phyloP scores from a whole-genome alignment of 2,329 filamentous ascomycete genomes.

The Phialophora tarda region DNA sequence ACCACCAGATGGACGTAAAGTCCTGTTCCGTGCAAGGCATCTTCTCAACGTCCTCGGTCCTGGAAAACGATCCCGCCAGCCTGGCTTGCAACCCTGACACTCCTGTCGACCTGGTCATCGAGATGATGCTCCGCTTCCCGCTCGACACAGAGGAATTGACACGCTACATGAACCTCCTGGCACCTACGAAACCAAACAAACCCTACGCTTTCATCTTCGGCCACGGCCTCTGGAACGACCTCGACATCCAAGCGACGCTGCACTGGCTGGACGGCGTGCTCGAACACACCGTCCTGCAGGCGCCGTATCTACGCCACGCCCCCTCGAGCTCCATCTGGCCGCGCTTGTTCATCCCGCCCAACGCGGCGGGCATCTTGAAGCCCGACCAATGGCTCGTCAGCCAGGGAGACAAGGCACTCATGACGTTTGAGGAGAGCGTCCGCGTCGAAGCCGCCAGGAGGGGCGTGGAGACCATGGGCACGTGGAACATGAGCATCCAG shows the following conservation, averaged over 20 bases:
- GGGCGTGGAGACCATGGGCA: slow-evolving; percentile 55
- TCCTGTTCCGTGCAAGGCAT: slow-evolving; percentile 58
- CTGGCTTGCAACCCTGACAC: slow-evolving; percentile 47
- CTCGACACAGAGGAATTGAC: slow-evolving; percentile 50
- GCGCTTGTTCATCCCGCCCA: slow-evolving; percentile 52
- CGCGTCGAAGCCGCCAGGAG: slow-evolving; percentile 44
- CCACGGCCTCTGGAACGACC: slow-evolving; percentile 57
- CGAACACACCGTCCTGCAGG: slow-evolving; percentile 84
- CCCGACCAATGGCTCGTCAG: slow-evolving; percentile 54
- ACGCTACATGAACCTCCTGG: slow-evolving; percentile 48
- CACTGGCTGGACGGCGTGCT: slow-evolving; percentile 75
- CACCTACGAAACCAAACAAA: slow-evolving; percentile 42
- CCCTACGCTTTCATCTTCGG: slow-evolving; percentile 55
- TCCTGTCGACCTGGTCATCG: slow-evolving; percentile 50
- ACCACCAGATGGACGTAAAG: slow-evolving; percentile 57
- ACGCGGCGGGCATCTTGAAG: slow-evolving; percentile 55
- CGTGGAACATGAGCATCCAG: slow-evolving; percentile 60
- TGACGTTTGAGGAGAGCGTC: slow-evolving; percentile 54
- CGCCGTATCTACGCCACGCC: slow-evolving; percentile 30
- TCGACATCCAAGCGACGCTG: slow-evolving; percentile 50
- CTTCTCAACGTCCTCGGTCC: slow-evolving; percentile 54
- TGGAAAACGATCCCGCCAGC: slow-evolving; percentile 51
- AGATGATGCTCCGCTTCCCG: slow-evolving; percentile 54
- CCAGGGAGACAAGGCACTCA: slow-evolving; percentile 57
- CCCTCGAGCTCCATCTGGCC: slow-evolving; percentile 35